A percentile compares a stretch with the other conserved stretches of the same genome.
phyloP scores from a whole-genome alignment of 441 rosid genomes.

The Heliophila coronopifolia region DNA sequence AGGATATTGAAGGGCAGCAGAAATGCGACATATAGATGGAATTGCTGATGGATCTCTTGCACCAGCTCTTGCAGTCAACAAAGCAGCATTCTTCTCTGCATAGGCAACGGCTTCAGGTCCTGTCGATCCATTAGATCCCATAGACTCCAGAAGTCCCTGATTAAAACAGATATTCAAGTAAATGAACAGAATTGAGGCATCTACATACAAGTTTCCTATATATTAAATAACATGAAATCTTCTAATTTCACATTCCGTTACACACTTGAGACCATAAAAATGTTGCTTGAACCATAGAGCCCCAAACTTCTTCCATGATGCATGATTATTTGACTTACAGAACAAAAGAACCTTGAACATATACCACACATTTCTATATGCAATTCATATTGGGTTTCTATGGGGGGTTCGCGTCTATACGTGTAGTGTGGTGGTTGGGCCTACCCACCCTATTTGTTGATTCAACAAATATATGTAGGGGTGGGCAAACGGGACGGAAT shows the following conservation, averaged over 20 bases:
- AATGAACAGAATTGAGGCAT: not conserved
- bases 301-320: not conserved
- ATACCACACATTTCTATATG: not conserved
- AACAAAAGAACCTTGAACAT: not conserved
- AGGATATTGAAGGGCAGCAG: conserved; percentile 95
- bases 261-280: not conserved
- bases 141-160: conserved; percentile 78
- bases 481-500: no score
- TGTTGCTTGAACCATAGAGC: not conserved
- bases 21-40: conserved; percentile 91
- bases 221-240: not conserved
- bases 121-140: conserved; percentile 80
- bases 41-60: conserved; percentile 97
- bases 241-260: conserved; percentile 4
- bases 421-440: no score
- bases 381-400: not conserved
- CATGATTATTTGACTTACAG: not conserved
- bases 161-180: not conserved
- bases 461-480: no score
- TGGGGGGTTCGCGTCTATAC: no score
- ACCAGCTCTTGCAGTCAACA: conserved; percentile 97
- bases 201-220: not conserved
- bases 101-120: conserved; percentile 88
- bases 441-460: no score
- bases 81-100: conserved; percentile 88